phyloP scores from a whole-genome alignment of 768 basidiomycete species.

The Asterophora parasitica region DNA sequence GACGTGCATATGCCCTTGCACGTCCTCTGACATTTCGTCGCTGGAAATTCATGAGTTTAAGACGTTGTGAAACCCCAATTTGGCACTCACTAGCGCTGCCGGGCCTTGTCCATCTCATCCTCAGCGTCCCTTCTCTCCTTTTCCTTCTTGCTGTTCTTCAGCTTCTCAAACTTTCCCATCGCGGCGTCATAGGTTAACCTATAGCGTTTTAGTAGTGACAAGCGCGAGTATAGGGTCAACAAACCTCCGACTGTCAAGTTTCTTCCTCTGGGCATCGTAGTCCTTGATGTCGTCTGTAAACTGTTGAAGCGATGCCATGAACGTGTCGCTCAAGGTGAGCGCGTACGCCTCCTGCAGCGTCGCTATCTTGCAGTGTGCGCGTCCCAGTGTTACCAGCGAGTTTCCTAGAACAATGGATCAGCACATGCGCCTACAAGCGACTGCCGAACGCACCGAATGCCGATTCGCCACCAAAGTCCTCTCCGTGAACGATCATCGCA shows the following conservation, averaged over 20 bases:
- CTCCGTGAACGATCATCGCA: constrained; percentile 84
- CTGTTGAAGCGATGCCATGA: constrained; percentile 58
- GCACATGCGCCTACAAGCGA: not conserved
- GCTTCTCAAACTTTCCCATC: constrained; percentile 60
- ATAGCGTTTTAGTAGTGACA: not conserved
- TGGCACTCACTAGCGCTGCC: constrained; percentile 64
- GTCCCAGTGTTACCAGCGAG: constrained; percentile 71
- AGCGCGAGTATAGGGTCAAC: too few relatives aligned
- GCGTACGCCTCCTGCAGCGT: constrained; percentile 81
- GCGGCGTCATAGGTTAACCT: constrained; percentile 81
- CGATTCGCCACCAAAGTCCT: constrained; percentile 75
- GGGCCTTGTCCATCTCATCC: constrained; percentile 70
- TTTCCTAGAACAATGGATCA: constrained; percentile 41
- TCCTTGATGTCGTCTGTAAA: constrained; percentile 78
- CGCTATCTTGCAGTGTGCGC: constrained; percentile 82
- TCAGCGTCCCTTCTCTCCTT: constrained; percentile 77
- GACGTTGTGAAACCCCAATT: not conserved
- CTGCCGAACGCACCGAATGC: constrained; percentile 47
- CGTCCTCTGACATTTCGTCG: constrained; percentile 83
- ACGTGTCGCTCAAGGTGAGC: constrained; percentile 67
- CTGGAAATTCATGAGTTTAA: constrained; percentile 33
- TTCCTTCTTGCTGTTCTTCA: constrained; percentile 72
- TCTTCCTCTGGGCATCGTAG: constrained; percentile 77
- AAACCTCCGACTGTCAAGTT: constrained; percentile 79
- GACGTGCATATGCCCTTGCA: constrained; percentile 71